Conservation (phyloP, 2,329 filamentous ascomycete genomes). For the Trichoderma sp. region DNA sequence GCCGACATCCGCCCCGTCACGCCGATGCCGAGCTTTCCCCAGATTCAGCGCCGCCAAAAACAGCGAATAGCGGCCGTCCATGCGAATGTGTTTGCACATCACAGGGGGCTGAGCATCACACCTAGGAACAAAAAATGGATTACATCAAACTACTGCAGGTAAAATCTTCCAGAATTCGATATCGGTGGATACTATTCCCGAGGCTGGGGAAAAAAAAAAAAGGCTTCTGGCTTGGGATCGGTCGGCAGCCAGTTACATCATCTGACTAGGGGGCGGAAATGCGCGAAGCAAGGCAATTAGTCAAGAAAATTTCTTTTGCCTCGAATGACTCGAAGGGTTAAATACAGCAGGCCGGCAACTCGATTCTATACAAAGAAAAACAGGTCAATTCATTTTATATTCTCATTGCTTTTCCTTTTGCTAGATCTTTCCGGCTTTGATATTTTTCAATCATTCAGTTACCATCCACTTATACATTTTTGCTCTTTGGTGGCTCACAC, state of each 20-base stretch:
- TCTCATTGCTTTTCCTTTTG: neutral
- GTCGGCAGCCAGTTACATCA: neutral
- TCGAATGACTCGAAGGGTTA: neutral
- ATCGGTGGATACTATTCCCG: neutral
- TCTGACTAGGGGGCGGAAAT: neutral
- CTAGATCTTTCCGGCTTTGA: too few relatives aligned
- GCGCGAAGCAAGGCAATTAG: neutral
- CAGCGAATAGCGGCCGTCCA: neutral
- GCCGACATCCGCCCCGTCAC: conserved; percentile 3
- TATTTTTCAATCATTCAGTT: too few relatives aligned
- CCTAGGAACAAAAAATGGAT: neutral
- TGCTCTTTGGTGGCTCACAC: neutral
- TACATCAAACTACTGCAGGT: neutral
- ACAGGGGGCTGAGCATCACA: neutral
- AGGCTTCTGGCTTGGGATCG: neutral
- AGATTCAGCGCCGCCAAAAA: neutral
- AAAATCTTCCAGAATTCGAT: neutral
- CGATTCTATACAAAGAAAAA: neutral
- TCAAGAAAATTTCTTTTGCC: neutral
- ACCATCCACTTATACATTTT: too few relatives aligned
- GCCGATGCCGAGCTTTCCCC: conserved; percentile 16
- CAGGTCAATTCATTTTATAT: neutral
- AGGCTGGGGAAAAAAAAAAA: neutral
- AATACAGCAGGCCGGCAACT: neutral
- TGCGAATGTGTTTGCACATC: neutral